These are phyloP conservation scores for Luvunga scandens DNA, from an alignment of 345 rosid species.

Conservation along the genomic window DNA sequence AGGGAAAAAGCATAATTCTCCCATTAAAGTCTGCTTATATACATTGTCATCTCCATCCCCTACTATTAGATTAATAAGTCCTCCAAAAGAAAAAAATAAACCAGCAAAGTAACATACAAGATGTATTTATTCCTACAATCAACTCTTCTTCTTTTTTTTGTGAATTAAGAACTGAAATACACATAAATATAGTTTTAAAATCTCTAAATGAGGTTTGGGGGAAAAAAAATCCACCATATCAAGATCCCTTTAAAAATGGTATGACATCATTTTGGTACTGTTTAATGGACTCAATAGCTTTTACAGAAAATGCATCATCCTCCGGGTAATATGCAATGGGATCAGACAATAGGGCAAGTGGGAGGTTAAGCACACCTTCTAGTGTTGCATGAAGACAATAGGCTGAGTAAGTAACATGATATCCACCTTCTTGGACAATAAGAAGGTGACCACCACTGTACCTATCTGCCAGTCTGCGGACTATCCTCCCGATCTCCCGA, in stretches of 20 bases:
- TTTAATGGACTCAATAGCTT: slow-evolving; percentile 53
- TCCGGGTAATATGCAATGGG: slow-evolving; percentile 74
- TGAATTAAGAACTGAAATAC: not conserved
- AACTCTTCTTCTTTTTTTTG: not conserved
- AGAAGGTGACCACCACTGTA: slow-evolving; percentile 62
- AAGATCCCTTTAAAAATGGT: slow-evolving; percentile 46
- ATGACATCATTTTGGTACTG: slow-evolving; percentile 37
- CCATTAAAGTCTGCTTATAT: not conserved
- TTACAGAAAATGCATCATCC: slow-evolving; percentile 55
- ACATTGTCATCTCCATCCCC: not conserved
- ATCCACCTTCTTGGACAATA: slow-evolving; percentile 91
- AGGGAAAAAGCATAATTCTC: not conserved
- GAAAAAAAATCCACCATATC: slow-evolving; percentile 15
- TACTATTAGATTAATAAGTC: not conserved
- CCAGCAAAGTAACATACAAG: not conserved
- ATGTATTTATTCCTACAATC: not conserved
- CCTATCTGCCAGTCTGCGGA: slow-evolving; percentile 43
- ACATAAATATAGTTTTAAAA: not conserved
- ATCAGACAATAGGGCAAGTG: slow-evolving; percentile 47
- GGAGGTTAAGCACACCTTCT: slow-evolving; percentile 77
- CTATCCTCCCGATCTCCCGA: slow-evolving; percentile 54
- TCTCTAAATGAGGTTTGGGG: not conserved
- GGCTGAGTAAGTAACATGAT: slow-evolving; percentile 84
- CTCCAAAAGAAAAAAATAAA: not conserved
- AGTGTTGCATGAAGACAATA: slow-evolving; percentile 85